Conservation (phyloP, 1,284 basidiomycete genomes). For the Tranzscheliella williamsii region DNA sequence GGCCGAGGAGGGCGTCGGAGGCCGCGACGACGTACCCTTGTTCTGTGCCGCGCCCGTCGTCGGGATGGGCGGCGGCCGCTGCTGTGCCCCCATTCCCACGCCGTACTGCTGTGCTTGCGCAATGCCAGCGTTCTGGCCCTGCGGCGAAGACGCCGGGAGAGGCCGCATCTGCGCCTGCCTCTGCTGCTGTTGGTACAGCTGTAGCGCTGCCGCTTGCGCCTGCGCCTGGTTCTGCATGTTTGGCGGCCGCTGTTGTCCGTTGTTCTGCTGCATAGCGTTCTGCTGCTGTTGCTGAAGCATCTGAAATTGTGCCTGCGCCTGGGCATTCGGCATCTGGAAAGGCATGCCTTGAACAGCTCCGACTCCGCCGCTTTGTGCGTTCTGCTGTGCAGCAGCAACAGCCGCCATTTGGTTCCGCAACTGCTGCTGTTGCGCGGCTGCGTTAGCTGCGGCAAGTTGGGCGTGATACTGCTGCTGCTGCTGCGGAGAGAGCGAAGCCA, state of each 20-base stretch:
- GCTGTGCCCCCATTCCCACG: neutral
- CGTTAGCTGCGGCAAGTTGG: constrained; percentile 25
- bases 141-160: constrained; percentile 3
- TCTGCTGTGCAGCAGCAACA: constrained; percentile 23
- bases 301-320: constrained; percentile 26
- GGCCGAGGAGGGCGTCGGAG: constrained; percentile 1
- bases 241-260: constrained; percentile 6
- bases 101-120: neutral
- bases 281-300: constrained; percentile 15
- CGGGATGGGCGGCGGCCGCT: neutral
- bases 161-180: constrained; percentile 30
- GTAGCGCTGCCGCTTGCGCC: constrained; percentile 15
- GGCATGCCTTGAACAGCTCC: constrained; percentile 6
- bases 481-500: constrained; percentile 21
- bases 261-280: constrained; percentile 8
- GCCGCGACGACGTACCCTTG: constrained; percentile 1
- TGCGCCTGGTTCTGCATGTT: constrained; percentile 22
- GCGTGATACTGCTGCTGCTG: constrained; percentile 40
- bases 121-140: neutral
- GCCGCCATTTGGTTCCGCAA: constrained; percentile 35
- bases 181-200: constrained; percentile 35
- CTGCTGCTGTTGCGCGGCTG: constrained; percentile 36
- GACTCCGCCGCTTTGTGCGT: neutral
- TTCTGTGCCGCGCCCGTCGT: neutral
- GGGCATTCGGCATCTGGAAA: constrained; percentile 15